Percentiles rank a stretch among this genome's conserved stretches.
These are phyloP conservation scores for Penicillium manginii DNA, from an alignment of 495 filamentous ascomycete genomes.

Conservation along the genomic window DNA sequence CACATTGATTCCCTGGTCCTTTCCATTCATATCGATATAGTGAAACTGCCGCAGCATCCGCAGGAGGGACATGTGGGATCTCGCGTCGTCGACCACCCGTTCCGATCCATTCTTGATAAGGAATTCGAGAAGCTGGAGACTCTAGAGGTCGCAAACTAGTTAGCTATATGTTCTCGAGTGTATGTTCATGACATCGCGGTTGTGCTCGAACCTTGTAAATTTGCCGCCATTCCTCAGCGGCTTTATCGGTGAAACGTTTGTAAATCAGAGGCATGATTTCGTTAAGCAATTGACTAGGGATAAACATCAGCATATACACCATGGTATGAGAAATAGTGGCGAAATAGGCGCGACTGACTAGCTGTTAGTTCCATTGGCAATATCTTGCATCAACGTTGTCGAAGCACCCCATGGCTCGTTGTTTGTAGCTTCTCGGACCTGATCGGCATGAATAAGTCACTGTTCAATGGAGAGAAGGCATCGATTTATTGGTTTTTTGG, in stretches of 20 bases:
- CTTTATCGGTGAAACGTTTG: conserved; percentile 97
- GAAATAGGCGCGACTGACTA: conserved; percentile 67
- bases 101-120: conserved; percentile 98
- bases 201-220: conserved; percentile 80
- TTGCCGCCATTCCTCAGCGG: conserved; percentile 97
- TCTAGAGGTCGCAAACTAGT: conserved; percentile 40
- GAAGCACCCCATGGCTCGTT: conserved; percentile 97
- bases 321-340: conserved; percentile 11
- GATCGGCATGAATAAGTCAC: conserved; percentile 26
- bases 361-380: conserved; percentile 95
- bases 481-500: conserved; percentile 4
- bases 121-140: conserved; percentile 94
- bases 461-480: neutral
- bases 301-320: conserved; percentile 20
- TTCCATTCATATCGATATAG: conserved; percentile 93
- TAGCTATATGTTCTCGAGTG: neutral
- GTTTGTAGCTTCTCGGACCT: conserved; percentile 96
- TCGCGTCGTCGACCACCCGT: conserved; percentile 95
- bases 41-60: conserved; percentile 99
- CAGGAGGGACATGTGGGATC: conserved; percentile 89
- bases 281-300: conserved; percentile 84
- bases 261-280: conserved; percentile 99
- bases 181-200: neutral
- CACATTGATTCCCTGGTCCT: conserved; percentile 98
- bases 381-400: conserved; percentile 92